These are phyloP conservation scores for Capsella rubella DNA, from an alignment of 441 rosid genomes.

Conservation along the genomic window DNA sequence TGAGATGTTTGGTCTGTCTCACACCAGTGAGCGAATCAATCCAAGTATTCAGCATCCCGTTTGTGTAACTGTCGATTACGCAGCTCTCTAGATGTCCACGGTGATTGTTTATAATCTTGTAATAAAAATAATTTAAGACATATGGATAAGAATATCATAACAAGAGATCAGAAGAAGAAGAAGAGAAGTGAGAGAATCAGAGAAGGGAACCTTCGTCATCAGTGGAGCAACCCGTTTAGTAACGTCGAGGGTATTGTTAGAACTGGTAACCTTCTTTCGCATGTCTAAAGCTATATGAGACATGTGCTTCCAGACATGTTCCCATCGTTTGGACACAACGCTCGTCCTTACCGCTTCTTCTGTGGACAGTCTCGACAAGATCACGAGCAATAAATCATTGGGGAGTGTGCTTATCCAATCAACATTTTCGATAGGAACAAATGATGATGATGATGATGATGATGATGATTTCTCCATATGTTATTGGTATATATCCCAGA, in stretches of 20 bases:
- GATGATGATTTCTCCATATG: not conserved
- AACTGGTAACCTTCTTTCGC: not conserved
- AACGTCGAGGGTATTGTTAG: not conserved
- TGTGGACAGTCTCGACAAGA: not conserved
- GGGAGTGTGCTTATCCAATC: not conserved
- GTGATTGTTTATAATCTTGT: not conserved
- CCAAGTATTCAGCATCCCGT: not conserved
- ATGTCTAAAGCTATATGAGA: not conserved
- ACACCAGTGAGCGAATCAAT: not conserved
- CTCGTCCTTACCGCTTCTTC: conserved; percentile 1
- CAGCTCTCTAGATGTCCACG: not conserved
- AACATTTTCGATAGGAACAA: not conserved
- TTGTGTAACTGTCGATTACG: not conserved
- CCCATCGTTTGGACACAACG: not conserved
- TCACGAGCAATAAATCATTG: not conserved
- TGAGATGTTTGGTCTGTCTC: not conserved
- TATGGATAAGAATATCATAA: not conserved
- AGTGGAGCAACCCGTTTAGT: not conserved
- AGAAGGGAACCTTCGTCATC: not conserved
- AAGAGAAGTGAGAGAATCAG: not conserved
- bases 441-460: not conserved
- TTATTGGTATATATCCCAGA: too few species aligned
- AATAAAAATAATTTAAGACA: not conserved
- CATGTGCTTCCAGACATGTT: not conserved
- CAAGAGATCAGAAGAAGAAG: not conserved